Evolutionary conservation across 139 green algal species (phyloP).

Genomic region (Chlorella sp.): DNA sequence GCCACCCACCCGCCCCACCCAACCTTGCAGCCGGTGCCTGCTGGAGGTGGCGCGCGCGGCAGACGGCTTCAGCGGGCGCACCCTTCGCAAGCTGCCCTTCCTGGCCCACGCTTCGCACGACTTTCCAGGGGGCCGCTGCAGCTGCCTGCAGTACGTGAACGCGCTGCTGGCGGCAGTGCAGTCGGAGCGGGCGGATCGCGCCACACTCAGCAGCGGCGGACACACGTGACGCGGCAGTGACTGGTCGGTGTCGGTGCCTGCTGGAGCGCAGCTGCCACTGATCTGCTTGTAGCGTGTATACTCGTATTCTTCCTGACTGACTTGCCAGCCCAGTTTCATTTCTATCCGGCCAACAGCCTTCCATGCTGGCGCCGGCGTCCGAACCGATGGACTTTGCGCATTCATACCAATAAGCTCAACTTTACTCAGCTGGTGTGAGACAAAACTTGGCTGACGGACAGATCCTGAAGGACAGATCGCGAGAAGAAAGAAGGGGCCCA

Average conservation of each 20-base stretch:
- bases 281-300: no score
- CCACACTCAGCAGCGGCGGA: not conserved
- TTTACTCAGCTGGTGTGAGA: no score
- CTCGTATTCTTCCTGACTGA: no score
- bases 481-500: no score
- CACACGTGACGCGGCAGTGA: not conserved
- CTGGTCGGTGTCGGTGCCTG: not conserved
- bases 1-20: not conserved
- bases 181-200: conserved; percentile 18
- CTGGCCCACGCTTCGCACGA: conserved; percentile 67
- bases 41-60: conserved; percentile 50
- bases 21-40: conserved; percentile 42
- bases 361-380: no score
- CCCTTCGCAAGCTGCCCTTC: conserved; percentile 86
- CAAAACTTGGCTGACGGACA: no score
- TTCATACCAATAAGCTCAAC: no score
- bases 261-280: no score
- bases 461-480: no score
- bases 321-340: no score
- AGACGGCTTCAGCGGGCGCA: conserved; percentile 77
- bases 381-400: no score
- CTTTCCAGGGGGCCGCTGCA: conserved; percentile 22
- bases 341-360: no score
- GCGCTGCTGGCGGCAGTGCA: conserved; percentile 28
- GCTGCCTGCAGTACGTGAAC: conserved; percentile 6